A percentile compares a stretch with the other conserved stretches of the same genome.
Evolutionary conservation across 169 alveolate species (phyloP).

Genomic region (Plasmodium fragile): DNA sequence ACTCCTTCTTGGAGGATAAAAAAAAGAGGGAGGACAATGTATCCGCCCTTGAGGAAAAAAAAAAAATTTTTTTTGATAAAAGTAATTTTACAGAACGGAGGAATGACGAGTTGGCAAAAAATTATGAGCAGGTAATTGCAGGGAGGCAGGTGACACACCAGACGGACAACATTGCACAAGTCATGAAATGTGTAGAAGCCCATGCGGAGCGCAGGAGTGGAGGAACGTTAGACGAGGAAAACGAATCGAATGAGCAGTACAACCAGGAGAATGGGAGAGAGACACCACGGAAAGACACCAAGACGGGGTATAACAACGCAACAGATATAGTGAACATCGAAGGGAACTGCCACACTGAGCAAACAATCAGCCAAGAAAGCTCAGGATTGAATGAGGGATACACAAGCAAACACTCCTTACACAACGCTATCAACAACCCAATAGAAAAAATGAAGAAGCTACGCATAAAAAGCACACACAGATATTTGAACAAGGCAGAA

Average conservation of each 20-base stretch:
- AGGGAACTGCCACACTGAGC: background rate
- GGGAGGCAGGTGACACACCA: background rate
- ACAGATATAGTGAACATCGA: background rate
- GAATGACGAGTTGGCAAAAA: slow-evolving; percentile 16
- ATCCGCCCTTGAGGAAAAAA: background rate
- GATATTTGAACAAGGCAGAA: slow-evolving; percentile 23
- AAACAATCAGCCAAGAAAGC: background rate
- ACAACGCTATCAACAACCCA: background rate
- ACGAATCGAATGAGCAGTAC: background rate
- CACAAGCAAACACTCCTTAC: background rate
- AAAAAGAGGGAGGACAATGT: slow-evolving; percentile 17
- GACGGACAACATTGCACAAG: background rate
- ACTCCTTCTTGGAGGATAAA: background rate
- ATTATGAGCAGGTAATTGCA: background rate
- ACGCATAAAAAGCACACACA: slow-evolving; percentile 11
- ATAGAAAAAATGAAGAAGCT: slow-evolving; percentile 23
- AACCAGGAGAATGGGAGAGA: background rate
- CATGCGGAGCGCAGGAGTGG: background rate
- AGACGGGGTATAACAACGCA: background rate
- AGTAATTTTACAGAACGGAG: slow-evolving; percentile 31
- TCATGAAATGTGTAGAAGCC: background rate
- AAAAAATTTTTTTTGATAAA: slow-evolving; percentile 14
- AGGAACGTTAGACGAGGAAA: background rate
- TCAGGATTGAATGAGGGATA: background rate
- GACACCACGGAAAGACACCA: background rate